Evolutionary conservation across 345 rosid genomes (phyloP).

Genomic region (Citrus mangshanensis): DNA sequence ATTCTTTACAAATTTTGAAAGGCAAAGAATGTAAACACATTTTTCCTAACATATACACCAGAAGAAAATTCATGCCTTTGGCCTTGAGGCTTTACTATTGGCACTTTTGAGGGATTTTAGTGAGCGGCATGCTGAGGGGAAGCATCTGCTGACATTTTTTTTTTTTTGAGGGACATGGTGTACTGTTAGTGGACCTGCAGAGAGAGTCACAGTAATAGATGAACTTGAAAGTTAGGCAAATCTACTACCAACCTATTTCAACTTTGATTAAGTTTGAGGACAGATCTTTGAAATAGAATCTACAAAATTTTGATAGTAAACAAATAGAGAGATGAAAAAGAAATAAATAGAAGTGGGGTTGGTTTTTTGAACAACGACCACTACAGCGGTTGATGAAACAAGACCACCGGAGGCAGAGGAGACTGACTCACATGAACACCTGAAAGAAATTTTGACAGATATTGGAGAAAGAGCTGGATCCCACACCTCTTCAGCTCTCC

Average conservation of each 20-base stretch:
- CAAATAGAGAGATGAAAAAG: not conserved
- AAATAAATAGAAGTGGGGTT: constrained; percentile 9
- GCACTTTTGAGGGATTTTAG: not conserved
- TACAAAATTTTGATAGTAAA: not conserved
- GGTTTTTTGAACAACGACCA: constrained; percentile 2
- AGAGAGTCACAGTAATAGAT: not conserved
- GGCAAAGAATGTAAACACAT: not conserved
- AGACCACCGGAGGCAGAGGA: constrained; percentile 4
- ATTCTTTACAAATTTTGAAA: too few relatives aligned
- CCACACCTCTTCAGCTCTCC: not conserved
- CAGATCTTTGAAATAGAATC: not conserved
- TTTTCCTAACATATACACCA: not conserved
- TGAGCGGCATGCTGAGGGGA: not conserved
- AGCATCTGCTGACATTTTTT: constrained; percentile 6
- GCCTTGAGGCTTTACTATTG: not conserved
- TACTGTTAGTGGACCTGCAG: not conserved
- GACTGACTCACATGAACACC: constrained; percentile 1
- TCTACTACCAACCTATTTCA: not conserved
- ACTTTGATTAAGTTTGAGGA: not conserved
- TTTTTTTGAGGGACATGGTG: not conserved
- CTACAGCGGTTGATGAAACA: constrained; percentile 23
- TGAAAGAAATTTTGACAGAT: not conserved
- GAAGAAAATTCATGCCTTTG: not conserved
- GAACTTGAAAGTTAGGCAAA: not conserved
- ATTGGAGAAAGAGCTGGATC: constrained; percentile 13